Conservation (phyloP, 2,329 filamentous ascomycete species). For the Rosellinia necatrix region DNA sequence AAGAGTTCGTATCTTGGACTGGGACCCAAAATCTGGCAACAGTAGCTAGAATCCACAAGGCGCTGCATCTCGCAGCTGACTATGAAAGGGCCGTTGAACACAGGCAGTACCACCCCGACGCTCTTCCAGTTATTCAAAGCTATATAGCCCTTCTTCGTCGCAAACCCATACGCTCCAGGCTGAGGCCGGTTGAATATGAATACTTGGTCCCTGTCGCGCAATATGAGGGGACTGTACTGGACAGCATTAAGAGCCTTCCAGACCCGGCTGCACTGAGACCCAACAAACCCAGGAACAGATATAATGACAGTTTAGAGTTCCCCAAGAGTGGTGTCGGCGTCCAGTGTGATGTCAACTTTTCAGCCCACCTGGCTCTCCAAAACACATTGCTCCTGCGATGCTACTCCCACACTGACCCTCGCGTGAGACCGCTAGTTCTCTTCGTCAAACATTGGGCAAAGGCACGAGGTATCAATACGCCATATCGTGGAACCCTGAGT, state of each 20-base stretch:
- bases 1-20: conserved; percentile 38
- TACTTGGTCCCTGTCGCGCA: conserved; percentile 46
- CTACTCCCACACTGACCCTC: conserved; percentile 78
- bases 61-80: conserved; percentile 59
- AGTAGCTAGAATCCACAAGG: conserved; percentile 56
- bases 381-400: conserved; percentile 83
- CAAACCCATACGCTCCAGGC: conserved; percentile 38
- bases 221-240: conserved; percentile 42
- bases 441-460: conserved; percentile 95
- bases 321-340: conserved; percentile 78
- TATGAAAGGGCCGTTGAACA: conserved; percentile 59
- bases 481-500: conserved; percentile 83
- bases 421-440: conserved; percentile 77
- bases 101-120: conserved; percentile 48
- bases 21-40: conserved; percentile 44
- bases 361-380: conserved; percentile 79
- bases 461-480: conserved; percentile 80
- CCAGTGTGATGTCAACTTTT: conserved; percentile 92
- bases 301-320: conserved; percentile 71
- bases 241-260: conserved; percentile 50
- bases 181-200: conserved; percentile 34
- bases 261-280: conserved; percentile 56
- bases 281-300: conserved; percentile 58
- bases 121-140: conserved; percentile 46
- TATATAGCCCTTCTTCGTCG: conserved; percentile 58